These are phyloP conservation scores for Oryza coarctata DNA, from an alignment of 176 grass and related monocot species.

Conservation along the genomic window DNA sequence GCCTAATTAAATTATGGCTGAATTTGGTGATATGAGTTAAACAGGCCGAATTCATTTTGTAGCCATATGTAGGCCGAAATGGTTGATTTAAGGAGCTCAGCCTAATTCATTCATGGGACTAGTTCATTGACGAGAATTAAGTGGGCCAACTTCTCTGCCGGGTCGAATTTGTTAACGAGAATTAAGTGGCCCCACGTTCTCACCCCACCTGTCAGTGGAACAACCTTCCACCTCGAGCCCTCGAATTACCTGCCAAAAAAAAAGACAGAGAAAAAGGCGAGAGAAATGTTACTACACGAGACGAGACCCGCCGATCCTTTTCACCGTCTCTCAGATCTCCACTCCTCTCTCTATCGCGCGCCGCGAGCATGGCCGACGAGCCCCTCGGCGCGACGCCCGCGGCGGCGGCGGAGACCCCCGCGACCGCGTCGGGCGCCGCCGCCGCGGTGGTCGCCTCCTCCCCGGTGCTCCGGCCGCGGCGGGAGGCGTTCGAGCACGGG, in stretches of 20 bases:
- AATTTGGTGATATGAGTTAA: too few species aligned
- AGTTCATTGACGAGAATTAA: too few species aligned
- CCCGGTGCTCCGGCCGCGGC: conserved; percentile 67
- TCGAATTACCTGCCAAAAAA: neutral
- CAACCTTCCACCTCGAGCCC: neutral
- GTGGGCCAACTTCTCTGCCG: too few species aligned
- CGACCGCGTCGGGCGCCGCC: neutral
- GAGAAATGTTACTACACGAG: neutral
- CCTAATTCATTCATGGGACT: neutral
- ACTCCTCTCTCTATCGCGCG: neutral
- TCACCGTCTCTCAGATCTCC: conserved; percentile 36
- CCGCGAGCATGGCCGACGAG: conserved; percentile 32
- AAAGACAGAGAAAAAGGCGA: neutral
- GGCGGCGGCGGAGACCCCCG: conserved; percentile 14
- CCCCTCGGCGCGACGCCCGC: conserved; percentile 3
- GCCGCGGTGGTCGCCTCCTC: neutral
- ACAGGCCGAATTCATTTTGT: too few species aligned
- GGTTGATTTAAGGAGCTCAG: too few species aligned
- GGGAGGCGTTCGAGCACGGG: conserved; percentile 90
- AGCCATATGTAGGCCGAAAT: too few species aligned
- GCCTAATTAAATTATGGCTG: too few species aligned
- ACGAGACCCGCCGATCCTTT: neutral
- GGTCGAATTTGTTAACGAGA: too few species aligned
- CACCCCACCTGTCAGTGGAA: neutral
- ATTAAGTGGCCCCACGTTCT: neutral